Evolutionary conservation across 2,329 filamentous ascomycete species (phyloP).

Genomic region (Fusarium domesticum): DNA sequence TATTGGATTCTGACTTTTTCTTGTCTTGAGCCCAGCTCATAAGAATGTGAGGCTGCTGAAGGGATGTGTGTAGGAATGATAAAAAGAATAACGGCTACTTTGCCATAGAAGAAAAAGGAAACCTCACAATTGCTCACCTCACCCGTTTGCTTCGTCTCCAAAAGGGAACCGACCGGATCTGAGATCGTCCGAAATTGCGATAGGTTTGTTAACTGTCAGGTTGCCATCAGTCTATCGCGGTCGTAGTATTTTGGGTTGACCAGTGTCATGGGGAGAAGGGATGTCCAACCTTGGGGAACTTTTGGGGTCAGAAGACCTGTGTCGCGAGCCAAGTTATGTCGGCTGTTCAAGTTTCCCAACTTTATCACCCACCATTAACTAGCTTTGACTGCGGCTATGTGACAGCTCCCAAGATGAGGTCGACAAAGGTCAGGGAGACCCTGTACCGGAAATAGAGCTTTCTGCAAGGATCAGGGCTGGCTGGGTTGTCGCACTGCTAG

Average conservation of each 20-base stretch:
- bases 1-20: too few relatives aligned
- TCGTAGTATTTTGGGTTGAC: too few relatives aligned
- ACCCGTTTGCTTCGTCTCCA: background rate
- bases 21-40: too few relatives aligned
- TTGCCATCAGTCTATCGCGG: background rate
- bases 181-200: background rate
- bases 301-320: background rate
- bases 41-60: background rate
- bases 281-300: too few relatives aligned
- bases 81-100: conserved; percentile 1
- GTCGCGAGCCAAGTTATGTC: background rate
- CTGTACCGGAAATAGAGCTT: background rate
- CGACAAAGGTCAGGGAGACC: background rate
- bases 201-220: background rate
- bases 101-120: too few relatives aligned
- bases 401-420: background rate
- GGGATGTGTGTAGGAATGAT: conserved; percentile 4
- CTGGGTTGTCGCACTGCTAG: background rate
- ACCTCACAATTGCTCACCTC: too few relatives aligned
- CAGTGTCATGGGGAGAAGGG: too few relatives aligned
- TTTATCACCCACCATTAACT: background rate
- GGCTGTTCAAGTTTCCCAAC: background rate
- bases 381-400: background rate
- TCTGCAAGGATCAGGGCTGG: background rate
- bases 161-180: background rate